phyloP scores from a whole-genome alignment of 2,329 filamentous ascomycete species.

The Fusarium sp. region DNA sequence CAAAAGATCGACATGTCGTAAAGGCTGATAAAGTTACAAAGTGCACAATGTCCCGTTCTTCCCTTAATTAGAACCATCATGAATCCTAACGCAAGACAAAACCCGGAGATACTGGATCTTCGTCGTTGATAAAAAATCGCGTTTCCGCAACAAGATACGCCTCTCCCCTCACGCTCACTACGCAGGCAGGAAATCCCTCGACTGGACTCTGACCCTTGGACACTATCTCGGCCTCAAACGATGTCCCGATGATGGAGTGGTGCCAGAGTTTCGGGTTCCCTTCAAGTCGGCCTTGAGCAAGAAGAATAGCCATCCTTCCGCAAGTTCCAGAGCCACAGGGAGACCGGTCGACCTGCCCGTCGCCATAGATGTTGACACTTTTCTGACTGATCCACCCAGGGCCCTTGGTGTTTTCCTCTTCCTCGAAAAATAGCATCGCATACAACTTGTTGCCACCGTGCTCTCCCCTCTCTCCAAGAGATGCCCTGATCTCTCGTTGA shows the following conservation, averaged over 20 bases:
- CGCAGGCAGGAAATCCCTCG: not conserved
- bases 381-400: not conserved
- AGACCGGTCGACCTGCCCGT: not conserved
- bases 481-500: not conserved
- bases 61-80: not conserved
- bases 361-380: not conserved
- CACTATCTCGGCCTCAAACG: not conserved
- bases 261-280: not conserved
- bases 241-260: not conserved
- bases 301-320: not conserved
- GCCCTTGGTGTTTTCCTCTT: not conserved
- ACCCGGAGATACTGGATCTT: not conserved
- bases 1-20: not conserved
- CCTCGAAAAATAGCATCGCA: not conserved
- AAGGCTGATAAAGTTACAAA: not conserved
- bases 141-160: not conserved
- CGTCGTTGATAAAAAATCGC: not conserved
- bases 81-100: not conserved
- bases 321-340: not conserved
- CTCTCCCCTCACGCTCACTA: not conserved
- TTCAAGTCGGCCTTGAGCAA: not conserved
- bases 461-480: not conserved
- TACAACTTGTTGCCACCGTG: not conserved
- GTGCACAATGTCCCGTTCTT: not conserved
- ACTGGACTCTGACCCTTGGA: not conserved